phyloP scores from a whole-genome alignment of 2,329 filamentous ascomycete genomes.

The Grosmannia penicillata region DNA sequence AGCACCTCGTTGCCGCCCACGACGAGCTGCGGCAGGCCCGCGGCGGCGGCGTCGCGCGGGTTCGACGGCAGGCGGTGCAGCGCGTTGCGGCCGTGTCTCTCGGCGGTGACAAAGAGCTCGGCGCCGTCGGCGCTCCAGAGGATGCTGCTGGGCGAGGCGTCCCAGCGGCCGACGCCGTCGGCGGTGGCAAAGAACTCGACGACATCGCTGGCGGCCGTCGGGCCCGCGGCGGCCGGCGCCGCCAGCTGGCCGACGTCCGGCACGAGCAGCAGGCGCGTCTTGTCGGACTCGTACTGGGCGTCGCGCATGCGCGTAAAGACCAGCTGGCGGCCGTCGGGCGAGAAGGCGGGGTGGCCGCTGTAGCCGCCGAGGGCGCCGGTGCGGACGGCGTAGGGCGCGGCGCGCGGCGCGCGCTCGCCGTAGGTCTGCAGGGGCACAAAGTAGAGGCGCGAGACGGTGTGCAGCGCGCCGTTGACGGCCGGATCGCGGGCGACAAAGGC shows the following conservation, averaged over 20 bases:
- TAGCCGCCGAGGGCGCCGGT: slow-evolving; percentile 47
- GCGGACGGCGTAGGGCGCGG: slow-evolving; percentile 20
- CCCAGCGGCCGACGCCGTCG: slow-evolving; percentile 50
- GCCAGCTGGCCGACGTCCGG: slow-evolving; percentile 43
- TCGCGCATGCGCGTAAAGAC: slow-evolving; percentile 69
- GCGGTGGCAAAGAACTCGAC: slow-evolving; percentile 47
- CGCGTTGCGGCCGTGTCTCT: slow-evolving; percentile 48
- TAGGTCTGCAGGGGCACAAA: slow-evolving; percentile 56
- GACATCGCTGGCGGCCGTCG: slow-evolving; percentile 22
- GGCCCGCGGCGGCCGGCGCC: no score
- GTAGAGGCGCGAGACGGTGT: slow-evolving; percentile 75
- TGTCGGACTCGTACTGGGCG: slow-evolving; percentile 69
- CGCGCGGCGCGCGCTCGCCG: slow-evolving; percentile 27
- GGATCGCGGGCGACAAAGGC: slow-evolving; percentile 67
- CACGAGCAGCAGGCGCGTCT: slow-evolving; percentile 51
- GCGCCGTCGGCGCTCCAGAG: slow-evolving; percentile 44
- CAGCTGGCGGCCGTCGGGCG: slow-evolving; percentile 52
- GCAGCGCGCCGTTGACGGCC: slow-evolving; percentile 51
- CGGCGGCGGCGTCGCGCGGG: slow-evolving; percentile 20
- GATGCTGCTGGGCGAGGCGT: slow-evolving; percentile 38
- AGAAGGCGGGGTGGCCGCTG: slow-evolving; percentile 54
- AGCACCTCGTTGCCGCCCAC: slow-evolving; percentile 17
- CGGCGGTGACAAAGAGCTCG: slow-evolving; percentile 58
- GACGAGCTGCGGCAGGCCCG: slow-evolving; percentile 31
- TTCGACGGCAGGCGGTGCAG: slow-evolving; percentile 48